A percentile compares a stretch with the other conserved stretches of the same genome.
Conservation (phyloP, 352 stramenopile species). For the Globisporangium cederbergense region DNA sequence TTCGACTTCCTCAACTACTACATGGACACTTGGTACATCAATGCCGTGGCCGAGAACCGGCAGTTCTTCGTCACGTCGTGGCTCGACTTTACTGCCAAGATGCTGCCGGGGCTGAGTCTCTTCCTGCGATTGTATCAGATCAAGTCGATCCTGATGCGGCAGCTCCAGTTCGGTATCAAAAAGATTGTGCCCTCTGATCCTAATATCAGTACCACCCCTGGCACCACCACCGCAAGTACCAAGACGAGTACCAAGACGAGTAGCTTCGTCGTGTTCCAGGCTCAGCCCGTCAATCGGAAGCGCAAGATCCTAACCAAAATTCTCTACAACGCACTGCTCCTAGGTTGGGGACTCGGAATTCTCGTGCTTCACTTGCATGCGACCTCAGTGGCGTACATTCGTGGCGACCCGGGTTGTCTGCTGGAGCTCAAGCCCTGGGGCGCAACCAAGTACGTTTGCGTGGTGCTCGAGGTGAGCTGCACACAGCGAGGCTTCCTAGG, state of each 20-base stretch:
- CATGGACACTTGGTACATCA: conserved; percentile 13
- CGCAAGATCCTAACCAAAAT: neutral
- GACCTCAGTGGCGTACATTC: conserved; percentile 13
- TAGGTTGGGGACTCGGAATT: conserved; percentile 16
- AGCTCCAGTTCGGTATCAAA: conserved; percentile 8
- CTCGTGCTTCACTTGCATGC: conserved; percentile 15
- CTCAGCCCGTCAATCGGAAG: neutral
- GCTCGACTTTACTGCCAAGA: conserved; percentile 13
- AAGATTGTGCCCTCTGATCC: neutral
- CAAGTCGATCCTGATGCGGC: conserved; percentile 8
- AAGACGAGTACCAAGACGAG: neutral
- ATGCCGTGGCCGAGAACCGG: conserved; percentile 6
- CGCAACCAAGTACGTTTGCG: conserved; percentile 15
- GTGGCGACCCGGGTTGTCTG: conserved; percentile 11
- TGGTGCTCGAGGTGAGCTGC: conserved; percentile 13
- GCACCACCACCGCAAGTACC: neutral
- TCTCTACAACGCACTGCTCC: conserved; percentile 14
- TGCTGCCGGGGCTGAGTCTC: conserved; percentile 8
- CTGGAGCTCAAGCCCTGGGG: conserved; percentile 20
- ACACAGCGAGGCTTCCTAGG: conserved; percentile 2
- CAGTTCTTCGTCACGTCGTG: conserved; percentile 11
- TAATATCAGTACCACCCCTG: neutral
- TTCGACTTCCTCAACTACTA: conserved; percentile 16
- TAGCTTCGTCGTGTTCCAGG: neutral
- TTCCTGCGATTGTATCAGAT: conserved; percentile 12